Base-by-base conservation (phyloP, 1,284 basidiomycete genomes). In the Microbotryum saponariae region DNA sequence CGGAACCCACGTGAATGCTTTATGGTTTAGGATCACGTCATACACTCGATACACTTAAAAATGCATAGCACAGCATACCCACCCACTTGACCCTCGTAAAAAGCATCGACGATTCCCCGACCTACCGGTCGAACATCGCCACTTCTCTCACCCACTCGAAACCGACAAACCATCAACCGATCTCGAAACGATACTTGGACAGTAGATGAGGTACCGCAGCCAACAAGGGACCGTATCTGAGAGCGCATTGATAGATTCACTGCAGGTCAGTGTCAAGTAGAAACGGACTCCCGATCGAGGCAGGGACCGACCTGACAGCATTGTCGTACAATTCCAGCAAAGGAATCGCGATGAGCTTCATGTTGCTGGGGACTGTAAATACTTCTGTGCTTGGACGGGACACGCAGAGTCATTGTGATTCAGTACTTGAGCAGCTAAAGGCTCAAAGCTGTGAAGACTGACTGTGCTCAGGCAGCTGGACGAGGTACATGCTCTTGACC, bases 301-400 rank as follows among this genome's bases (percentile, higher is more conserved):
- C 49, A n/a, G 5, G 10, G 12, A 64, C 69, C 49, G 69, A 92
- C 79, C 91, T 81, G 9, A 91, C 90, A 10, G 91, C 89, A 70
- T 97, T 97, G 76, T 97, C 94, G 74, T 97, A 98, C 18, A 97
- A 81, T 77, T 98, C 94, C 73, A 94, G 97, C 37, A 98, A 79
- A 0, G 94, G 94, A 37, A 72, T 53, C 21, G 77, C 77, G 25
- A 97, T 85, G 2, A 97, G 82, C 76, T 97, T 97, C 93, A 97
- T 97, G 77, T 98, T 98, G 77, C 91, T 91, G 0, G 94, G 94
- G 2, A 97, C 91, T 1, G 91, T 91, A 16, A 98, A 84, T 12
- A 93, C 87, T 76, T 96, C 93, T 97, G 76, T 45, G 3, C 12
- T 12, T 21, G 3, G 8, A 63, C 4, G 54, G 47, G 23, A 18